A percentile compares a stretch with the other conserved stretches of the same genome.
Evolutionary conservation across 108 stramenopile genomes (phyloP).

Genomic region (Skeletonema grethae): DNA sequence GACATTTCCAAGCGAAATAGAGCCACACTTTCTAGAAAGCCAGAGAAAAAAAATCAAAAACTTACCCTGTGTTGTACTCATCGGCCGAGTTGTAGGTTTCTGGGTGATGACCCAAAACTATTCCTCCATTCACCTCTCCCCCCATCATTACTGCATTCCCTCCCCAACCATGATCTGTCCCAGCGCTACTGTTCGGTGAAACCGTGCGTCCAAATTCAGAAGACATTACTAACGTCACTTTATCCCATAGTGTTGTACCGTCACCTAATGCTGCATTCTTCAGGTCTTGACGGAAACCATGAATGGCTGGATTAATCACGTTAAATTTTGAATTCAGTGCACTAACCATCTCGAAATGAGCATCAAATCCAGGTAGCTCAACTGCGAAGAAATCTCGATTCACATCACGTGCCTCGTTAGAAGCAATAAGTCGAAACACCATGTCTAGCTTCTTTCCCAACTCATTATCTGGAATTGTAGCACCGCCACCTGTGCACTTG

Average conservation of each 20-base stretch:
- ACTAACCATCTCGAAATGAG: constrained; percentile 31
- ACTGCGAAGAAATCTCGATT: constrained; percentile 66
- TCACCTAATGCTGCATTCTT: constrained; percentile 25
- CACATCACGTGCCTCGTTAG: constrained; percentile 31
- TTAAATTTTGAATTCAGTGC: constrained; percentile 5
- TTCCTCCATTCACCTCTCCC: constrained; percentile 40
- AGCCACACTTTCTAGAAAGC: no score
- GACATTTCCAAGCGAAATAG: no score
- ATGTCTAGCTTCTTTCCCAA: constrained; percentile 24
- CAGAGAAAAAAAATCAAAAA: neutral
- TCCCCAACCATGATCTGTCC: constrained; percentile 23
- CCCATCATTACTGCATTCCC: constrained; percentile 48
- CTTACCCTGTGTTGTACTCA: constrained; percentile 19
- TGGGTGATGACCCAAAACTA: constrained; percentile 29
- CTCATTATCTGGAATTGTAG: neutral
- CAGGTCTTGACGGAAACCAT: constrained; percentile 41
- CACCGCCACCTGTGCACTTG: no score
- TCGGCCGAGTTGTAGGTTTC: constrained; percentile 7
- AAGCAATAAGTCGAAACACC: constrained; percentile 48
- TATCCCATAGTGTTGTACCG: constrained; percentile 40
- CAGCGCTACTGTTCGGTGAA: constrained; percentile 36
- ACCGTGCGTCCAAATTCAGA: constrained; percentile 67
- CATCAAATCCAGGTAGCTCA: constrained; percentile 59
- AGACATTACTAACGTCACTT: constrained; percentile 53
- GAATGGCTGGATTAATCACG: constrained; percentile 41